Conservation (phyloP, 208 protist species). For the Trichomonas gallinae region DNA sequence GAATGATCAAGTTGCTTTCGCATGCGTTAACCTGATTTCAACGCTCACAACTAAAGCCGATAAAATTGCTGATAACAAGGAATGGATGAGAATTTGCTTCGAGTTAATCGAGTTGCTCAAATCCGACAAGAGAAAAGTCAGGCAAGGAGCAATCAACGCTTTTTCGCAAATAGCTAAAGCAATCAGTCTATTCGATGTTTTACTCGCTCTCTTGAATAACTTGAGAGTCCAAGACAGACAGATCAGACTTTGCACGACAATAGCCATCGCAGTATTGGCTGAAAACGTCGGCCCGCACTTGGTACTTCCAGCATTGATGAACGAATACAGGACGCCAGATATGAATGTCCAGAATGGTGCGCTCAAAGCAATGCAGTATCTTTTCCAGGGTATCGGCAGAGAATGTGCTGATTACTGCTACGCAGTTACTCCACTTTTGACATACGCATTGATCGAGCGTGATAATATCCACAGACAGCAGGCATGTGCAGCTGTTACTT, state of each 20-base stretch:
- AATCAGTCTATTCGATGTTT: slow-evolving; percentile 94
- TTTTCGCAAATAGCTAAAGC: slow-evolving; percentile 80
- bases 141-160: slow-evolving; percentile 48
- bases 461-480: slow-evolving; percentile 94
- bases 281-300: slow-evolving; percentile 92
- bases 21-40: slow-evolving; percentile 80
- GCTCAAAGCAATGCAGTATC: slow-evolving; percentile 92
- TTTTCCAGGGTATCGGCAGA: slow-evolving; percentile 96
- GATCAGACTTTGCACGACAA: slow-evolving; percentile 95
- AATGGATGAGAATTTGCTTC: slow-evolving; percentile 89
- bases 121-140: slow-evolving; percentile 84
- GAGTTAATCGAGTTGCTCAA: slow-evolving; percentile 96
- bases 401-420: slow-evolving; percentile 94
- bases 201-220: slow-evolving; percentile 94
- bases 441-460: slow-evolving; percentile 92
- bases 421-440: slow-evolving; percentile 80
- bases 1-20: slow-evolving; percentile 89
- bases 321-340: slow-evolving; percentile 96
- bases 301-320: slow-evolving; percentile 93
- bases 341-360: slow-evolving; percentile 75
- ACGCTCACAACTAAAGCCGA: slow-evolving; percentile 39
- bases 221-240: slow-evolving; percentile 94
- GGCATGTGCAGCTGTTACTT: slow-evolving; percentile 83
- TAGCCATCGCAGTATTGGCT: slow-evolving; percentile 96
- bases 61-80: slow-evolving; percentile 66